Evolutionary conservation across 176 grass and related monocot species (phyloP), one percentile per base, ranked within the genome.

Genomic region (Avena insularis): DNA sequence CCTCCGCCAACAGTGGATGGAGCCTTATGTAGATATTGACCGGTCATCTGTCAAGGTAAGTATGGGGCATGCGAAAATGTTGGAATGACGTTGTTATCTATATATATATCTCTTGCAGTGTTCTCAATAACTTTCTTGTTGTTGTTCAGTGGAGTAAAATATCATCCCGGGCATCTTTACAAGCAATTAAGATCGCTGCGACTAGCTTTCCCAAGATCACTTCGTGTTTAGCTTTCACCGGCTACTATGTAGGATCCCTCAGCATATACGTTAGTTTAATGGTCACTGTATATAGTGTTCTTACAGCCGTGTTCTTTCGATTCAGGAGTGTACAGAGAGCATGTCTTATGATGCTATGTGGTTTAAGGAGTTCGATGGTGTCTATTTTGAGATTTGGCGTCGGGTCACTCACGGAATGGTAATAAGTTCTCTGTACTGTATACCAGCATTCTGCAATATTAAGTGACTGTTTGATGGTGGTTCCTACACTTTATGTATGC

Each of bases 351-450:
- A 74, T n/a, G 4, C n/a, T 47, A n/a, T 2, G 23, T 74, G 71
- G 71, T 74, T 74, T 74, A 49, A 23, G 71, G 45, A 74, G 45
- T 74, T 4, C 2, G n/a, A 49, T 48, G 71, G 43, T 74, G 4
- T 74, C 11, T 74, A 74, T 74, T 49, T 49, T 49, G 71, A 74
- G 71, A 49, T 74, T 49, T 74, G 71, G 71, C 71, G n/a, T 12
- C 45, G 43, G 12, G n/a, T 74, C n/a, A 25, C 10, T 74, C 3
- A 49, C 4, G 71, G n/a, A 49, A 47, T 3, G n/a, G 71, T 74
- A 13, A 48, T 49, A 13, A 48, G 45, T 49, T 25, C 45, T 74
- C 2, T 74, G 71, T 45, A 73, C 5, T 48, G 17, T 19, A 43
- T 17, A 20, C 7, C 16, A 43, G 67, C 9, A 2, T 48, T 48